Evolutionary conservation across 78 protist species (phyloP), one percentile per base, ranked within the genome.

Genomic region (Dictyostelium intermedium): DNA sequence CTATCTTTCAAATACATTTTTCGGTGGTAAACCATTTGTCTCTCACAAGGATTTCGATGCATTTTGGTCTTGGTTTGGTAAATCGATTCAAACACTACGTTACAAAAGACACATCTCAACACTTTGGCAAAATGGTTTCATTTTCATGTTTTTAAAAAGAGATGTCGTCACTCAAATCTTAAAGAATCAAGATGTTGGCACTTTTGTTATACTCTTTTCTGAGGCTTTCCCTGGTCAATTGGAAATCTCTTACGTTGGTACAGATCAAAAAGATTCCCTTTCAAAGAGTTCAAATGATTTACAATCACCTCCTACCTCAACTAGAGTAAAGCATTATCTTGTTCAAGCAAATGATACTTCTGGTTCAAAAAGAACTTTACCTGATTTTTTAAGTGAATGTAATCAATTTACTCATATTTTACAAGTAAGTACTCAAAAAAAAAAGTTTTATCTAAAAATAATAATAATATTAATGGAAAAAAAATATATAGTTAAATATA

Each of bases 11-110:
- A 39, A 27, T 8, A 82, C 91, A 4, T 84, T 79, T 45, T 93
- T 93, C 43, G 89, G 73, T 13, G 53, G 70, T 20, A 91, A 85
- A 45, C 35, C 87, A 4, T 72, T 45, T 14, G 87, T 93, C 20
- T 56, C 85, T 14, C 92, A 93, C 11, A 93, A 87, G 43, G 92
- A 93, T 47, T 93, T 93, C 43, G 96, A 93, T 63, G 43, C 79
- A 1, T 93, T 93, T 79, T 93, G 96, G 93, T n/a, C 78, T 10
- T 93, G 96, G 93, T 93, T 95, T 83, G 97, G 97, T n/a, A 82
- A 91, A 41, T 92, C 84, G 3, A 70, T 95, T 45, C 95, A 95
- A 76, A 95, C 86, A 32, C 50, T 95, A 11, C 84, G 97, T 14
- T 95, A 95, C 85, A 80, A 83, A 35, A 61, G 95, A 50, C 97